Conservation (phyloP, 345 rosid genomes). For the Linum trigynum region DNA sequence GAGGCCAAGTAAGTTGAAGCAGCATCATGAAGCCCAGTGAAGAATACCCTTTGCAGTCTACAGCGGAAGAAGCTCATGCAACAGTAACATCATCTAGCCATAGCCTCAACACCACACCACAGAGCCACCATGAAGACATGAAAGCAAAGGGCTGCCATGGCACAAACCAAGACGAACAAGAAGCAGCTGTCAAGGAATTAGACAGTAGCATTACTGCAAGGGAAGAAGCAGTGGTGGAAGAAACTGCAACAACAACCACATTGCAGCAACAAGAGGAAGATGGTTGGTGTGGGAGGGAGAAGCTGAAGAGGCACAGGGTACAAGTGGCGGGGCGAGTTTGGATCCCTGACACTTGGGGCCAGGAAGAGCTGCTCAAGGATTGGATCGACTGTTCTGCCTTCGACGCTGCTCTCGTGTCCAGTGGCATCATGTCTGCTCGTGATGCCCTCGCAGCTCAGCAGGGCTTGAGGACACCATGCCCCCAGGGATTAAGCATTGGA, state of each 20-base stretch:
- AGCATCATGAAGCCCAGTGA: not conserved
- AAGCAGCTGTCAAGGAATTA: too few relatives aligned
- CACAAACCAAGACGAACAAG: too few relatives aligned
- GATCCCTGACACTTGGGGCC: constrained; percentile 62
- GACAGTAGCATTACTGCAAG: not conserved
- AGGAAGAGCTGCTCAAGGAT: constrained; percentile 46
- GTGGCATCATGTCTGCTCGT: constrained; percentile 51
- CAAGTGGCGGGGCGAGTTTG: constrained; percentile 43
- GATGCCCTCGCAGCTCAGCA: constrained; percentile 42
- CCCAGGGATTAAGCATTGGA: constrained; percentile 32
- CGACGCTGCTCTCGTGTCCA: constrained; percentile 37
- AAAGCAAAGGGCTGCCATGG: too few relatives aligned
- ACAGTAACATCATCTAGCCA: not conserved
- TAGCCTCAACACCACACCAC: not conserved
- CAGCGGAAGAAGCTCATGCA: not conserved
- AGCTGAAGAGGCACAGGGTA: constrained; percentile 52
- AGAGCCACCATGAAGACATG: not conserved
- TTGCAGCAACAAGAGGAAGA: not conserved
- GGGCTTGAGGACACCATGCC: constrained; percentile 13
- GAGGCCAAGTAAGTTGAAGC: not conserved
- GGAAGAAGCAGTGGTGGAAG: not conserved
- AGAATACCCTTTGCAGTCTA: not conserved
- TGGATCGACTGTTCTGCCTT: constrained; percentile 61
- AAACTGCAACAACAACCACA: not conserved
- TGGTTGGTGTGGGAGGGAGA: constrained; percentile 37